Conservation (phyloP, 495 filamentous ascomycete genomes). For the Aspergillus carlsbadensis region DNA sequence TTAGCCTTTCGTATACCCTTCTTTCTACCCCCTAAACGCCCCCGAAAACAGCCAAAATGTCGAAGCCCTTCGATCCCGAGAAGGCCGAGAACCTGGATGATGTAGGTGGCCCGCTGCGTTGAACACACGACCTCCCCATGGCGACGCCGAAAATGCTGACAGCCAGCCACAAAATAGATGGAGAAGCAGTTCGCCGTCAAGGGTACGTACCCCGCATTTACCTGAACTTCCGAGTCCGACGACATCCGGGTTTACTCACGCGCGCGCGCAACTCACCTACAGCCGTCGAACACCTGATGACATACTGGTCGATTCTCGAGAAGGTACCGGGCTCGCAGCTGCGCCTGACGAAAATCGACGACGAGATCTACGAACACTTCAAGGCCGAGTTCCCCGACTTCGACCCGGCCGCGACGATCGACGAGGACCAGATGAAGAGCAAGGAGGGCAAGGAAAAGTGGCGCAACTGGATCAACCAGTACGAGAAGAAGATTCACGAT, state of each 20-base stretch:
- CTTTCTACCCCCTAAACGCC: background rate
- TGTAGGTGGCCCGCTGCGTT: slow-evolving; percentile 43
- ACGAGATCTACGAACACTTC: slow-evolving; percentile 90
- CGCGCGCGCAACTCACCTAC: background rate
- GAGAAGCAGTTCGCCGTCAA: slow-evolving; percentile 99
- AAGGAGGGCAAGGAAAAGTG: slow-evolving; percentile 93
- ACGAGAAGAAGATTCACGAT: slow-evolving; percentile 89
- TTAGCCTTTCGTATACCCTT: background rate
- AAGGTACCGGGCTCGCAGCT: slow-evolving; percentile 80
- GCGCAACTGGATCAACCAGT: slow-evolving; percentile 91
- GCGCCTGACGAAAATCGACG: slow-evolving; percentile 87
- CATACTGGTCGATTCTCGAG: slow-evolving; percentile 95
- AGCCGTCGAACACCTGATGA: slow-evolving; percentile 93
- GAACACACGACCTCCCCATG: background rate
- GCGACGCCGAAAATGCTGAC: slow-evolving; percentile 23
- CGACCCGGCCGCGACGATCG: slow-evolving; percentile 71
- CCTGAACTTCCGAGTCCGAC: background rate
- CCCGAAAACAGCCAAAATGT: slow-evolving; percentile 34
- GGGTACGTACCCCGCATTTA: slow-evolving; percentile 49
- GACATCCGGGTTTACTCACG: slow-evolving; percentile 18
- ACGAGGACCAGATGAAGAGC: slow-evolving; percentile 97
- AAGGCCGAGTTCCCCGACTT: slow-evolving; percentile 88
- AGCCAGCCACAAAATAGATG: slow-evolving; percentile 63
- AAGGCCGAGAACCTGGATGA: slow-evolving; percentile 76
- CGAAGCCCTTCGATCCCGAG: slow-evolving; percentile 61